Evolutionary conservation across 768 basidiomycete species (phyloP).

Genomic region (Serendipita indica): DNA sequence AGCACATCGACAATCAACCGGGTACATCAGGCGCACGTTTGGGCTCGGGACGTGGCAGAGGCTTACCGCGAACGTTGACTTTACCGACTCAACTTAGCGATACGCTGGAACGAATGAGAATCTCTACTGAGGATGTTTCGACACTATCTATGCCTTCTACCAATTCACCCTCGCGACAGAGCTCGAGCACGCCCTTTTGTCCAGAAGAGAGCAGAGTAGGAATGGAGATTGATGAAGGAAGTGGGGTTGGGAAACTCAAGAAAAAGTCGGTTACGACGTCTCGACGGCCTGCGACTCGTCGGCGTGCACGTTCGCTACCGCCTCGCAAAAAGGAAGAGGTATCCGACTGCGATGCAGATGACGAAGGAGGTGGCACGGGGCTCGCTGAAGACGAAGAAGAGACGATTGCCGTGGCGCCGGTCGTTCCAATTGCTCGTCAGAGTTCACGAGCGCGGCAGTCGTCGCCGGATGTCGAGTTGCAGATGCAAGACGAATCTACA

Average conservation of each 20-base stretch:
- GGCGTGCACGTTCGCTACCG: not conserved
- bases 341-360: constrained; percentile 1
- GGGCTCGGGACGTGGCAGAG: not conserved
- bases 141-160: not conserved
- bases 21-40: too few species aligned
- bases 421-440: not conserved
- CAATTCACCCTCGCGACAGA: not conserved
- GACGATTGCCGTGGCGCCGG: not conserved
- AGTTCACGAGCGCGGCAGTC: not conserved
- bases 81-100: not conserved
- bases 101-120: not conserved
- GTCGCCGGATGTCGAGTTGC: not conserved
- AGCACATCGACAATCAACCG: too few species aligned
- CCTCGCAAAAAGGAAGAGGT: not conserved
- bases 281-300: not conserved
- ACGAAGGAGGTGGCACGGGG: not conserved
- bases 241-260: not conserved
- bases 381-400: not conserved
- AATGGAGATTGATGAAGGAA: not conserved
- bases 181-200: not conserved
- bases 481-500: not conserved
- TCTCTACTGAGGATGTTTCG: not conserved
- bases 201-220: not conserved
- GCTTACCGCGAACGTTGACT: constrained; percentile 4
- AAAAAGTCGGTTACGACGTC: not conserved